Evolutionary conservation across 495 filamentous ascomycete species (phyloP), one percentile per base, ranked within the genome.

Genomic region (Neurospora cerealis): DNA sequence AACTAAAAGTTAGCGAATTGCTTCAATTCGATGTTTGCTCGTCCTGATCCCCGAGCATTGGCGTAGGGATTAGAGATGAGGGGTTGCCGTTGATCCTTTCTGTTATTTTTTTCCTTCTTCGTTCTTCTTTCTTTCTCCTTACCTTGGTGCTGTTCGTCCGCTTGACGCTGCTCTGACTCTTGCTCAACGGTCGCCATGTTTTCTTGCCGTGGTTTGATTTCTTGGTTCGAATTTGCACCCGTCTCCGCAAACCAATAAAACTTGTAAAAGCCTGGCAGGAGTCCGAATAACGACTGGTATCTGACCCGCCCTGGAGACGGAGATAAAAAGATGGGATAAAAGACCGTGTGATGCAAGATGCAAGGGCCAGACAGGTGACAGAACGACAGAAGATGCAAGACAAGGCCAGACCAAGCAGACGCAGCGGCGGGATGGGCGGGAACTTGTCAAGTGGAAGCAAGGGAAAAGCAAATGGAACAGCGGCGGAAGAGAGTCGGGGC

Each of bases 131-230:
- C 10, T 19, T 19, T 66, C 7, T 9, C 71, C 60, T 75, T 66
- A 76, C 76, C 76, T 78, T 75, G 37, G 19, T 73, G 21, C 44
- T 39, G 60, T 66, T 37, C 46, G 48, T 72, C 75, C 48, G 70
- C 75, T 21, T 19, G 41, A 34, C 24, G 74, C 76, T 69, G 66
- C 62, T 78, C 75, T 73, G 70, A 40, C 75, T 73, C 74, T 69
- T 73, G 72, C 69, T 62, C 38, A 66, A 42, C 72, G 42, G 75
- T 73, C 69, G 72, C 73, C 76, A 79, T 80, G 54, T 66, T 75
- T 34, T 34, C 10, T 69, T 38, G 41, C 28, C 19, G 48, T 70
- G n/a, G 24, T 66, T 34, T 66, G 28, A 66, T 66, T 3, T 19
- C 24, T 66, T 66, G 15, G 28, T 17, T 17, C 32, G 54, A 66